Percentiles rank a stretch among this genome's conserved stretches.
phyloP scores from a whole-genome alignment of 495 filamentous ascomycete genomes.

The Parathielavia hyrcaniae region DNA sequence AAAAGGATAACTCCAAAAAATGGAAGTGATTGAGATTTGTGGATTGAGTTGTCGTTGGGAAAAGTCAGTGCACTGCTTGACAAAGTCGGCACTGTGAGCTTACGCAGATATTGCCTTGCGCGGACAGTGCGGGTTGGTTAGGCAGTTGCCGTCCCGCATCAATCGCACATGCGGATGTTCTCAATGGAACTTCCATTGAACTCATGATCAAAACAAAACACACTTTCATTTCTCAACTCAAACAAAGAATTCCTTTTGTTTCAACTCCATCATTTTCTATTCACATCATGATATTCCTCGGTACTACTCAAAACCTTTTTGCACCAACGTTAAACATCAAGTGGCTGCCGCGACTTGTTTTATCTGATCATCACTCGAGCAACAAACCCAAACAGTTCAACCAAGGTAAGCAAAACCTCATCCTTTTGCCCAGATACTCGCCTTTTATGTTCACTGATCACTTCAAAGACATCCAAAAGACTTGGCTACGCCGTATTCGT shows the following conservation, averaged over 20 bases:
- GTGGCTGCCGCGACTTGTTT: too few species aligned
- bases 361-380: too few species aligned
- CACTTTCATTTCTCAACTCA: too few species aligned
- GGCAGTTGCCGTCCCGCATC: not conserved
- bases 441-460: not conserved
- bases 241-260: not conserved
- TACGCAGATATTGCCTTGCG: not conserved
- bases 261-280: too few species aligned
- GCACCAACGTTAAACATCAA: too few species aligned
- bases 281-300: too few species aligned
- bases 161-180: too few species aligned
- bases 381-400: too few species aligned
- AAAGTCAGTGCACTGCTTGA: not conserved
- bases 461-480: not conserved
- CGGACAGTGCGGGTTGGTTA: not conserved
- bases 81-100: not conserved
- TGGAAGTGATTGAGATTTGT: not conserved
- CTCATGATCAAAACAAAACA: too few species aligned
- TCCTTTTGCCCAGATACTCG: not conserved
- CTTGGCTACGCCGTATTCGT: not conserved
- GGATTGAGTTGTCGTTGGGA: not conserved
- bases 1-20: not conserved
- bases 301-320: too few species aligned
- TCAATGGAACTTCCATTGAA: too few species aligned
- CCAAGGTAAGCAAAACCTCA: too few species aligned